Evolutionary conservation across 768 basidiomycete species (phyloP).

Genomic region (Strobilomyces dryophilus): DNA sequence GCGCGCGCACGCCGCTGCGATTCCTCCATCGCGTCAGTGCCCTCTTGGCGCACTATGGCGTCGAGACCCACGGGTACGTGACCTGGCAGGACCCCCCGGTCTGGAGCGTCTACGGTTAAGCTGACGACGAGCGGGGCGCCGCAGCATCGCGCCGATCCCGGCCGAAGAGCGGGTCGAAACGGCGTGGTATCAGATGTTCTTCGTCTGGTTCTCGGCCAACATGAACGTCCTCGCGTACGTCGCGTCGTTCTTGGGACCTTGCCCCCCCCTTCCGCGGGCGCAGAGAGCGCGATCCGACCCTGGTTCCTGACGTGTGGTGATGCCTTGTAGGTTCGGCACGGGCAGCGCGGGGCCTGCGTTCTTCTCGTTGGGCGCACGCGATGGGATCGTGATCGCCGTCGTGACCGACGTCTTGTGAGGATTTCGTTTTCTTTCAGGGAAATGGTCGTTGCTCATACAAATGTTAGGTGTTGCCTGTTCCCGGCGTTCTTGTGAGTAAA

Average conservation of each 20-base stretch:
- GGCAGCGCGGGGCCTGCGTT: slow-evolving; percentile 49
- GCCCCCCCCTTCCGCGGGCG: no score
- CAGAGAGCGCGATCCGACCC: no score
- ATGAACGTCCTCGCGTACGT: slow-evolving; percentile 42
- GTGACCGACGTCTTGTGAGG: slow-evolving; percentile 8
- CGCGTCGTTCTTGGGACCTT: no score
- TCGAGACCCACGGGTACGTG: no score
- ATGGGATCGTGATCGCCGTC: slow-evolving; percentile 38
- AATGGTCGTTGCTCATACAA: neutral
- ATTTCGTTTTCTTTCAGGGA: neutral
- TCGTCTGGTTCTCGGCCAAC: slow-evolving; percentile 48
- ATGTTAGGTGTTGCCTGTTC: slow-evolving; percentile 28
- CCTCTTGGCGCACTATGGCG: no score
- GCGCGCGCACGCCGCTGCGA: no score
- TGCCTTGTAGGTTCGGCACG: slow-evolving; percentile 39
- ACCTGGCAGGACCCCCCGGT: no score
- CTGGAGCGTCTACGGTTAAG: no score
- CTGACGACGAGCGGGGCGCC: no score
- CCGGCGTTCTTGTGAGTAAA: slow-evolving; percentile 37
- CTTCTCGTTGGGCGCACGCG: slow-evolving; percentile 42
- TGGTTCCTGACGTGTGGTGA: no score
- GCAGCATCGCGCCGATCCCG: slow-evolving; percentile 35
- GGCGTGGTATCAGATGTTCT: slow-evolving; percentile 44
- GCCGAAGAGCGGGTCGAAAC: slow-evolving; percentile 35
- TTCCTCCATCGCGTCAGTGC: no score